These are phyloP conservation scores for Epichloe gansuensis DNA, from an alignment of 2,329 filamentous ascomycete species.

Conservation along the genomic window DNA sequence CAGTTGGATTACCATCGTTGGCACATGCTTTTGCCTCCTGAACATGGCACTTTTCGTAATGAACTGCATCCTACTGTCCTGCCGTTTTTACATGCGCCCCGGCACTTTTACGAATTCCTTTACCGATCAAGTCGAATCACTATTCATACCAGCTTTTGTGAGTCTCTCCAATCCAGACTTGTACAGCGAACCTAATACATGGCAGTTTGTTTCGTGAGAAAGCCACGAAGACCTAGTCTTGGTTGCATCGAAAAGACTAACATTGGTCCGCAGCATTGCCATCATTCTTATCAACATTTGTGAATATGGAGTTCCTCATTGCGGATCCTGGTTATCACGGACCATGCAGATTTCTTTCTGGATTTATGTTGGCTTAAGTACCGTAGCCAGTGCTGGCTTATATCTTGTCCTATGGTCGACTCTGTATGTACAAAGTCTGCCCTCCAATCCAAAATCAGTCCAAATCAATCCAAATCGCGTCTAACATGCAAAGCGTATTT, in stretches of 20 bases:
- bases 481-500: conserved; percentile 26
- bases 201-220: conserved; percentile 32
- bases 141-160: conserved; percentile 62
- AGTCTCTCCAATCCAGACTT: not conserved
- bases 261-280: conserved; percentile 31
- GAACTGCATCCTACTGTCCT: conserved; percentile 51
- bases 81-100: conserved; percentile 58
- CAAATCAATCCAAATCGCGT: too few relatives aligned
- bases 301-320: conserved; percentile 57
- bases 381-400: conserved; percentile 55
- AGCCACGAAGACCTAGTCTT: not conserved
- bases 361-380: conserved; percentile 58
- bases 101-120: conserved; percentile 61
- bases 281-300: conserved; percentile 69
- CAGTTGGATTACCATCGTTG: conserved; percentile 45
- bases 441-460: not conserved
- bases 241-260: not conserved
- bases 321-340: conserved; percentile 48
- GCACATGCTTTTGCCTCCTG: conserved; percentile 48
- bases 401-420: conserved; percentile 63
- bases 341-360: conserved; percentile 59
- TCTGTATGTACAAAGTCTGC: conserved; percentile 25
- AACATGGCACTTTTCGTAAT: conserved; percentile 51
- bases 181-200: not conserved
- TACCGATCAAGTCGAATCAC: conserved; percentile 62